Evolutionary conservation across 768 basidiomycete genomes (phyloP), one percentile per base, ranked within the genome.

Genomic region (Scleroderma citrinum): DNA sequence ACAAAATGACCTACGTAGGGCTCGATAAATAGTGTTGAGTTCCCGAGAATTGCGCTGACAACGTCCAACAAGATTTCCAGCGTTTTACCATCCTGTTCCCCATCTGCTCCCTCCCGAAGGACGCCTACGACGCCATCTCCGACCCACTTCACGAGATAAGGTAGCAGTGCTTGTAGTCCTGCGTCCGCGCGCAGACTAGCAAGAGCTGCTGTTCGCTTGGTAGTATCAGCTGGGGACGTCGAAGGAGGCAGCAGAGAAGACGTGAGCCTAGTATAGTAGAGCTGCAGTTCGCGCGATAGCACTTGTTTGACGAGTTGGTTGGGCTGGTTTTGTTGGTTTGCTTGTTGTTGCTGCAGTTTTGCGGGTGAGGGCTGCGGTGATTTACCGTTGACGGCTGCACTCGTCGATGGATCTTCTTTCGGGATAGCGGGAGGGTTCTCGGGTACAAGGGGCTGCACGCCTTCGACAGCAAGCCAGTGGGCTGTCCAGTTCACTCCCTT

Each of bases 381-480:
- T 46, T 64, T 46, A 2, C 60, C 51, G 24, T 56, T 67, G 17
- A 54, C 54, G 26, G 58, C 71, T 52, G 20, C 63, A 38, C 51
- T 55, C 46, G 54, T 56, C 21, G 56, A 54, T 26, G 56, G 75
- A 65, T 68, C 71, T 48, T 84, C 82, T 56, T 78, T 72, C 0
- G 85, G 83, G 38, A 87, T 73, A 2, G 85, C 83, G n/a, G 90
- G 86, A 0, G 93, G 93, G 64, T 98, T 98, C 63, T 96, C 92
- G 12, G 91, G 90, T 44, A 95, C 88, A n/a, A 92, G 78, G 0
- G 95, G 94, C 60, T 98, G 96, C 12, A 99, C 88, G 21, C 96
- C 96, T 59, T 99, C 96, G 34, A 99, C 92, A 1, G 94, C 94
- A 29, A 99, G 76, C 96, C 96, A 99, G 63, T 99, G 96, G 2